phyloP scores from a whole-genome alignment of 2,329 filamentous ascomycete genomes.

The Fusarium abutilonis region DNA sequence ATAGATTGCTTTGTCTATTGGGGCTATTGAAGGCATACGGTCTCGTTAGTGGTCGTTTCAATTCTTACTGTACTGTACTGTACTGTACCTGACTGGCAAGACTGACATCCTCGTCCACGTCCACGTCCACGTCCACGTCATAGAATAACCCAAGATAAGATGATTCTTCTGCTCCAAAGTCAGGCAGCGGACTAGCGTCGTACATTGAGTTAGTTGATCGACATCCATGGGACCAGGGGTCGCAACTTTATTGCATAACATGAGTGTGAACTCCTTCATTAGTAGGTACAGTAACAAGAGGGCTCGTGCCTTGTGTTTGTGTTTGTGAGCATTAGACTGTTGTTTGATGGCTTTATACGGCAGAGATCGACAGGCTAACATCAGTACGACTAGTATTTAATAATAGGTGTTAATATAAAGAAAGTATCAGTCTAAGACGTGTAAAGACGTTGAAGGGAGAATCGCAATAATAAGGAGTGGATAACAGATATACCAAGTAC shows the following conservation, averaged over 20 bases:
- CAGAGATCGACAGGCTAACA: conserved; percentile 12
- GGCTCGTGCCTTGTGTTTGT: conserved; percentile 28
- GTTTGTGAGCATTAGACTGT: conserved; percentile 14
- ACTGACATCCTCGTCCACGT: background rate
- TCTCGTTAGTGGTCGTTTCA: background rate
- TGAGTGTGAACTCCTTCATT: background rate
- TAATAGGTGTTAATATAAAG: conserved; percentile 24
- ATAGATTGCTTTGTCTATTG: conserved; percentile 5
- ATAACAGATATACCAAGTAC: background rate
- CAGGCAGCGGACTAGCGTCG: conserved; percentile 33
- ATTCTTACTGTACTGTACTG: background rate
- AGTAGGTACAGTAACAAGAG: conserved; percentile 10
- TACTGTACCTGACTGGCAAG: conserved; percentile 9
- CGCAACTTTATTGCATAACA: conserved; percentile 14
- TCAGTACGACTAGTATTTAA: background rate
- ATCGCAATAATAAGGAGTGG: background rate
- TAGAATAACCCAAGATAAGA: conserved; percentile 10
- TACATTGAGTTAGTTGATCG: conserved; percentile 14
- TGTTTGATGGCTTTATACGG: conserved; percentile 19
- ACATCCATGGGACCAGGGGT: conserved; percentile 7
- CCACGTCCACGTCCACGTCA: background rate
- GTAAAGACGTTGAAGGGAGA: background rate
- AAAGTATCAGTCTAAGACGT: conserved; percentile 19
- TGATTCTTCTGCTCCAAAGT: conserved; percentile 6
- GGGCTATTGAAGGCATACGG: conserved; percentile 1